Evolutionary conservation across 352 stramenopile species (phyloP), one percentile per base, ranked within the genome.

Genomic region (Pythium insidiosum): DNA sequence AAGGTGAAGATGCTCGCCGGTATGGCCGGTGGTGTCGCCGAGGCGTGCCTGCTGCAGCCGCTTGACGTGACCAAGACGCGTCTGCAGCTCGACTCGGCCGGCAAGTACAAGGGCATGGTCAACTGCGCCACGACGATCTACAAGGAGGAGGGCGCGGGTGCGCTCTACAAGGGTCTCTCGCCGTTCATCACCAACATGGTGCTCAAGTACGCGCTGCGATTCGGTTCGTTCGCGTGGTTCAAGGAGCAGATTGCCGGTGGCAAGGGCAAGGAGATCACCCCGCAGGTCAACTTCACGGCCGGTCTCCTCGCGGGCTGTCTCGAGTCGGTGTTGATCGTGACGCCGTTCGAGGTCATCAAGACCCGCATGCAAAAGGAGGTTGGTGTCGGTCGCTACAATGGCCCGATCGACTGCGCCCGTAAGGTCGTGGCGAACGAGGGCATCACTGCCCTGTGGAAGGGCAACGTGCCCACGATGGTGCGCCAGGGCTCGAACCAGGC

Each of bases 281-380:
- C 61, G 13, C 57, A 56, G 4, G 74, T 89, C 48, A 94, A 94
- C 63, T 91, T 95, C 43, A 76, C 63, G 2, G 94, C 95, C 9
- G 95, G 95, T 33, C 63, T 98, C 2, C 56, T 87, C 6, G 92
- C 84, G 12, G 95, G 95, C 26, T 80, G 96, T 42, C 97, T 97
- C 13, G 95, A 99, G 68, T 97, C 95, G 25, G 64, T 97, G 38
- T 46, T 98, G n/a, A 96, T 99, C 31, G 94, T 98, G 6, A 98
- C 94, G 21, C 95, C 95, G 1, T 97, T 97, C 34, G 95, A 98
- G 66, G 94, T 99, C n/a, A 97, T 97, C 61, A 99, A 99, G 74
- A 98, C 80, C 77, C 81, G 95, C 43, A 96, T 98, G 85, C 94
- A 98, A 65, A 84, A 95, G 44, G 88, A 98, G 63, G 74, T 95